These are phyloP conservation scores for Agrostemma githago DNA, from an alignment of 148 eudicot species.

Conservation along the genomic window DNA sequence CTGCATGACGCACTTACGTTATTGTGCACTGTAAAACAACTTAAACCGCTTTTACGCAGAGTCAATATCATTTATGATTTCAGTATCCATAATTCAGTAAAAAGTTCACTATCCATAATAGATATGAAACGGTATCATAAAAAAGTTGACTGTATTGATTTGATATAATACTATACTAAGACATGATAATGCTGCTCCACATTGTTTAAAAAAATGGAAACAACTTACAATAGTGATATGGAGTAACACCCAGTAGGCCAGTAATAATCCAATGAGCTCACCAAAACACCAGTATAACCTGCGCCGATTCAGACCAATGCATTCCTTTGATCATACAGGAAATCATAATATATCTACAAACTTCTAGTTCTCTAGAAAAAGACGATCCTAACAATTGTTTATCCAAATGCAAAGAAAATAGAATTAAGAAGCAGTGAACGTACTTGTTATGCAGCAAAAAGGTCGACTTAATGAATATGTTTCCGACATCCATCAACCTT, in stretches of 20 bases:
- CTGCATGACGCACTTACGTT: neutral
- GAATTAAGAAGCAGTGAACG: slow-evolving; percentile 3
- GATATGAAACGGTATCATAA: no score
- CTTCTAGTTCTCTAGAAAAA: neutral
- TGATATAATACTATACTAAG: no score
- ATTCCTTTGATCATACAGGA: neutral
- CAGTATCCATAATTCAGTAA: no score
- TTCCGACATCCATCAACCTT: neutral
- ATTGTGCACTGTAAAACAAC: neutral
- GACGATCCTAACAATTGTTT: neutral
- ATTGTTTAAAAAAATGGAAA: no score
- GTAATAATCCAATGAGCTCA: neutral
- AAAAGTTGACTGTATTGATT: no score
- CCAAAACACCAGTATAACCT: neutral
- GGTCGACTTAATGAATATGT: neutral
- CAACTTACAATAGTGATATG: no score
- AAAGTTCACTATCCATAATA: no score
- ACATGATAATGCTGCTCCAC: no score
- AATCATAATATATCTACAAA: neutral
- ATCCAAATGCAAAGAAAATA: neutral
- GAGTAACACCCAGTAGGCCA: neutral
- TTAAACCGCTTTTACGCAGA: neutral
- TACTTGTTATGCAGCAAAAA: neutral
- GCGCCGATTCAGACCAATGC: neutral
- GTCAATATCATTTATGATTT: no score